Evolutionary conservation across 441 rosid genomes (phyloP), one percentile per base, ranked within the genome.

Genomic region (Populus hybrid): DNA sequence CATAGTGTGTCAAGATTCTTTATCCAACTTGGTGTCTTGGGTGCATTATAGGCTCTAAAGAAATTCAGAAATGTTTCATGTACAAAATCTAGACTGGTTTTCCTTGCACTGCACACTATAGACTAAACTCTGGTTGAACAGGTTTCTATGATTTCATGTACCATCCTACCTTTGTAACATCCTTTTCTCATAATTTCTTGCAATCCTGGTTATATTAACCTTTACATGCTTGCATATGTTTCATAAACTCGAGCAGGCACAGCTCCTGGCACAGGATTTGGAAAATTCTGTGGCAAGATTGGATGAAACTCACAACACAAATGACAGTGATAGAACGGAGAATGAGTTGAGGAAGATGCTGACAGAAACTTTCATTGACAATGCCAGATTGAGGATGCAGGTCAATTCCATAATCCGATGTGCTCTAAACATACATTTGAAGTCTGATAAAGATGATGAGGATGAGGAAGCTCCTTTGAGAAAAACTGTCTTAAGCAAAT

Each of bases 201-300:
- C 21, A 28, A 26, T 21, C 45, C 42, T 23, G 40, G 26, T 50
- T 40, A 45, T 31, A 59, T 31, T 33, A 71, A 71, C 73, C 45
- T 7, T 23, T 9, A 9, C 64, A 36, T n/a, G 9, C 69, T 73
- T 56, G 33, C 31, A 11, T 68, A 42, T 64, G 71, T 71, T 68
- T 68, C 28, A 28, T 75, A 64, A 35, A 75, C 23, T 31, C 69
- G 71, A 70, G 79, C 88, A 97, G 99, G 93, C 97, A 3, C 99
- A 97, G 79, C 98, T 94, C 67, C 92, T 97, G 20, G 93, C 93
- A n/a, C 95, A 92, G 80, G 99, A 92, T 80, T 85, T 90, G 10
- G 92, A 88, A 82, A 91, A 82, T 63, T 81, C 88, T 1, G 38
- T 69, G 70, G 75, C 74, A 16, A 64, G 45, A 42, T 38, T 64